A percentile compares a stretch with the other conserved stretches of the same genome.
These are phyloP conservation scores for Haberlea rhodopensis DNA, from an alignment of 257 asterid genomes.

Conservation along the genomic window DNA sequence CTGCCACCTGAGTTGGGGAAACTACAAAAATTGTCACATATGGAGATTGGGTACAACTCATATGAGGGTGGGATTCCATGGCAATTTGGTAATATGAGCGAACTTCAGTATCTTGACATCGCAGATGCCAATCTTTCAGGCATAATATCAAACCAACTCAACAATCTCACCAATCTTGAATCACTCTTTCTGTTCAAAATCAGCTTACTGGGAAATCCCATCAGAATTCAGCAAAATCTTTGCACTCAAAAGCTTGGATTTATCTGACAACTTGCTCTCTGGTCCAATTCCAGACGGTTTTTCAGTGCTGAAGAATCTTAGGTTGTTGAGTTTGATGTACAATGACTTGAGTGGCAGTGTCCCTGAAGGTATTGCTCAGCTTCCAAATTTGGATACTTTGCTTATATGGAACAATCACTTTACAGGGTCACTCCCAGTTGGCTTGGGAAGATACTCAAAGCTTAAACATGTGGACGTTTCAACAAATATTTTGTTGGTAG, in stretches of 20 bases:
- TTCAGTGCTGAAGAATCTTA: slow-evolving; percentile 67
- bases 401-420: slow-evolving; percentile 89
- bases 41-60: slow-evolving; percentile 92
- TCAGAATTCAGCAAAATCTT: slow-evolving; percentile 54
- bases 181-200: slow-evolving; percentile 86
- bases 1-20: slow-evolving; percentile 74
- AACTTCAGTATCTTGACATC: slow-evolving; percentile 77
- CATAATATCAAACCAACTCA: slow-evolving; percentile 50
- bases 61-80: slow-evolving; percentile 79
- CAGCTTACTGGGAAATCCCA: slow-evolving; percentile 61
- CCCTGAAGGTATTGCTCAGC: slow-evolving; percentile 73
- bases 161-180: slow-evolving; percentile 72
- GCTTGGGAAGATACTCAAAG: slow-evolving; percentile 61
- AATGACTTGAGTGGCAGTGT: slow-evolving; percentile 77
- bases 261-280: slow-evolving; percentile 79
- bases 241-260: slow-evolving; percentile 84
- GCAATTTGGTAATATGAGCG: slow-evolving; percentile 82
- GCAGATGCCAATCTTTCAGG: slow-evolving; percentile 92
- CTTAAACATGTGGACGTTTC: slow-evolving; percentile 79
- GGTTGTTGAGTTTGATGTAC: slow-evolving; percentile 78
- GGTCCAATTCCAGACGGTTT: slow-evolving; percentile 81
- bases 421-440: slow-evolving; percentile 70
- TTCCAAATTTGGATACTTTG: slow-evolving; percentile 72
- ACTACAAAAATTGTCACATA: slow-evolving; percentile 58
- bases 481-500: slow-evolving; percentile 65